phyloP scores from a whole-genome alignment of 177 flowering plant genomes.

The Vitis hybrid region DNA sequence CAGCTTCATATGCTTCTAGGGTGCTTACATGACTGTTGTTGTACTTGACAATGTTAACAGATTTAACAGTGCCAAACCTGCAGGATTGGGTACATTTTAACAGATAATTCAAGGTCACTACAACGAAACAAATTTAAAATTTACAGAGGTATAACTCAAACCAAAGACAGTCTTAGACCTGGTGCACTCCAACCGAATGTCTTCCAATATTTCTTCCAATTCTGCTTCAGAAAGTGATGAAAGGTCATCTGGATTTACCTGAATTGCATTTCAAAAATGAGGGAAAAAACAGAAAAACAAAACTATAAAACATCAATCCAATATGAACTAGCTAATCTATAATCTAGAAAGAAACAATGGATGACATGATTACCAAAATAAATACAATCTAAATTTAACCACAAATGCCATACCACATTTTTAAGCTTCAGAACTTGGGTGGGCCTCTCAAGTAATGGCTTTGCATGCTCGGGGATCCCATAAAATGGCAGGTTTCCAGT shows the following conservation, averaged over 20 bases:
- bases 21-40: constrained; percentile 2
- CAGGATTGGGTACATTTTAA: constrained; percentile 13
- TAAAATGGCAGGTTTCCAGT: constrained; percentile 42
- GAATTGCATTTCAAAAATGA: background rate
- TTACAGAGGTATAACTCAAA: background rate
- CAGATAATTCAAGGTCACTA: background rate
- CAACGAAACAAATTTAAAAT: background rate
- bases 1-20: constrained; percentile 20
- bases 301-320: too few species aligned
- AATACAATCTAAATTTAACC: background rate
- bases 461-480: constrained; percentile 80
- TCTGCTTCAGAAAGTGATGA: constrained; percentile 56
- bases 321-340: background rate
- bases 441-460: constrained; percentile 78
- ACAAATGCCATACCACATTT: constrained; percentile 65
- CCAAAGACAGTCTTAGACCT: constrained; percentile 45
- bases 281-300: constrained; percentile 5
- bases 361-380: background rate
- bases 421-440: constrained; percentile 72
- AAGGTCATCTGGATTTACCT: constrained; percentile 60
- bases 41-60: constrained; percentile 56
- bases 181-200: constrained; percentile 83
- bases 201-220: constrained; percentile 79
- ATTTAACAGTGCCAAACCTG: constrained; percentile 90
- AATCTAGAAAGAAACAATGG: background rate